A percentile compares a stretch with the other conserved stretches of the same genome.
phyloP scores from a whole-genome alignment of 306 rosid genomes.

The Malus asiatica region DNA sequence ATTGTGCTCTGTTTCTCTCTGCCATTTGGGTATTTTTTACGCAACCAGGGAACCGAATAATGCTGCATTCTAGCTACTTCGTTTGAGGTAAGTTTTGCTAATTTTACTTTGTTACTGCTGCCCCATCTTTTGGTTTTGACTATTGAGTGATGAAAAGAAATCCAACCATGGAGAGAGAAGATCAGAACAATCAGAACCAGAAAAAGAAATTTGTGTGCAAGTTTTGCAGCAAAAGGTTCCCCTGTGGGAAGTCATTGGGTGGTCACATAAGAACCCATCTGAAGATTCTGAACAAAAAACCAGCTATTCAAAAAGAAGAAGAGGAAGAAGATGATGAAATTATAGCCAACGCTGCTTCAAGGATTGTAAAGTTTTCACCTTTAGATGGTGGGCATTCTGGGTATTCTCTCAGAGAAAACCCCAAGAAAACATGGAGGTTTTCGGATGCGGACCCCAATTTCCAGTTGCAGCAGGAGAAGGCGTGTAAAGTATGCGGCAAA shows the following conservation, averaged over 20 bases:
- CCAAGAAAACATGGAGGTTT: slow-evolving; percentile 65
- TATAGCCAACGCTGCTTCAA: not conserved
- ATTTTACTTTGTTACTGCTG: slow-evolving; percentile 9
- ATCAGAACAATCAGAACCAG: slow-evolving; percentile 49
- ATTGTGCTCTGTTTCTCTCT: slow-evolving; percentile 14
- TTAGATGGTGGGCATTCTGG: slow-evolving; percentile 27
- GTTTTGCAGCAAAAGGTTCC: slow-evolving; percentile 54
- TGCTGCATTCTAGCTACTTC: slow-evolving; percentile 27
- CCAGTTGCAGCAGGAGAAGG: slow-evolving; percentile 22
- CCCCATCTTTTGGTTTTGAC: slow-evolving; percentile 3
- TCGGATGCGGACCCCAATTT: slow-evolving; percentile 32
- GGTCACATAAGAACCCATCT: slow-evolving; percentile 76
- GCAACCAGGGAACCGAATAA: slow-evolving; percentile 31
- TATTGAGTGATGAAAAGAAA: slow-evolving; percentile 16
- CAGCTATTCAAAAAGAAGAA: slow-evolving; percentile 19
- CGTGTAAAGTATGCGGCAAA: slow-evolving; percentile 81
- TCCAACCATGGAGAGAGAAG: slow-evolving; percentile 25
- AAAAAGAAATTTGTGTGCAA: slow-evolving; percentile 61
- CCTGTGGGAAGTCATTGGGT: slow-evolving; percentile 73
- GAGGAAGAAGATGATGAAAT: slow-evolving; percentile 17
- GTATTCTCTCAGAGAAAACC: slow-evolving; percentile 70
- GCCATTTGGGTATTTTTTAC: not conserved
- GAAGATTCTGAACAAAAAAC: slow-evolving; percentile 38
- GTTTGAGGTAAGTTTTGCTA: slow-evolving; percentile 34
- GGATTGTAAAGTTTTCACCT: slow-evolving; percentile 24